A percentile compares a stretch with the other conserved stretches of the same genome.
Evolutionary conservation across 441 rosid species (phyloP).

Genomic region (Lepidium campestre): DNA sequence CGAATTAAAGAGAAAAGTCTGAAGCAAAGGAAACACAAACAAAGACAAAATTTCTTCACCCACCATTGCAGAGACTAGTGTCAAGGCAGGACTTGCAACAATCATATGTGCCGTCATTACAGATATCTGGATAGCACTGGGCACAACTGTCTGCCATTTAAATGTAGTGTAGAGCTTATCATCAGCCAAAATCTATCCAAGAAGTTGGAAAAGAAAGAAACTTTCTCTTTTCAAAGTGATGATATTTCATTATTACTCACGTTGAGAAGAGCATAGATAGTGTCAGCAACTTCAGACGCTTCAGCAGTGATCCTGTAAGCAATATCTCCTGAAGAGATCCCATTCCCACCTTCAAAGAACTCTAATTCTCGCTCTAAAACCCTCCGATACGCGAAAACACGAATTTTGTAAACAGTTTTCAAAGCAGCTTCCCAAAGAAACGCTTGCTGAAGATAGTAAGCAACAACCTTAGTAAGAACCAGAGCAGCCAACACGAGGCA

Average conservation of each 20-base stretch:
- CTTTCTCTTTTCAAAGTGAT: not conserved
- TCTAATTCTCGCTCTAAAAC: constrained; percentile 65
- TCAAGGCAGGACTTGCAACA: constrained; percentile 68
- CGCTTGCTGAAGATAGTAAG: constrained; percentile 67
- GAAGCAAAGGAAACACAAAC: not conserved
- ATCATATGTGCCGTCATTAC: constrained; percentile 83
- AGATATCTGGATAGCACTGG: constrained; percentile 65
- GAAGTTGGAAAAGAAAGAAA: not conserved
- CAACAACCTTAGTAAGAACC: constrained; percentile 43
- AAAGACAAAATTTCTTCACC: constrained; percentile 17
- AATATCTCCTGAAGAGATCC: constrained; percentile 66
- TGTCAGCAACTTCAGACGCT: constrained; percentile 73
- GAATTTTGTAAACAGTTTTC: constrained; percentile 43
- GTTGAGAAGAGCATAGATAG: constrained; percentile 72
- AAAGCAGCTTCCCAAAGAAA: constrained; percentile 81
- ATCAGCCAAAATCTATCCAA: not conserved
- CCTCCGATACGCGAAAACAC: constrained; percentile 53
- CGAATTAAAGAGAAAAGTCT: not conserved
- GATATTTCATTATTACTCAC: constrained; percentile 34
- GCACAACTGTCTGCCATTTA: constrained; percentile 61
- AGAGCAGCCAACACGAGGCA: constrained; percentile 41
- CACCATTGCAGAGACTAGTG: constrained; percentile 72
- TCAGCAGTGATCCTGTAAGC: constrained; percentile 79
- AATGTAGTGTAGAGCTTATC: constrained; percentile 3
- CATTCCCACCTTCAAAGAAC: constrained; percentile 76